Evolutionary conservation across 1,284 basidiomycete genomes (phyloP), one percentile per base, ranked within the genome.

Genomic region (Ustilago loliicola): DNA sequence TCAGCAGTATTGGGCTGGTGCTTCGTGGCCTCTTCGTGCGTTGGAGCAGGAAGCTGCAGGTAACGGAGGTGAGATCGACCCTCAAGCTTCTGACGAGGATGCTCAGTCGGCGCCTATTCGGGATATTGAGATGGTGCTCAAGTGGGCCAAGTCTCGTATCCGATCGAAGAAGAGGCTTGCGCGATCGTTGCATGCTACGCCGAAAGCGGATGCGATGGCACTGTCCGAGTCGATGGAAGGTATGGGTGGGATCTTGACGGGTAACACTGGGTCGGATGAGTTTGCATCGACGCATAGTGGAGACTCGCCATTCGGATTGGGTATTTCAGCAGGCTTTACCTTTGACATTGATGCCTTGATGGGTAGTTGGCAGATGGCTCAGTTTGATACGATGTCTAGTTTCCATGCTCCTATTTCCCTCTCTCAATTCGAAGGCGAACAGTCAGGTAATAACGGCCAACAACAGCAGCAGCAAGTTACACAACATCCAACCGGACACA

Each of bases 91-190:
- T 52, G 80, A 81, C 38, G 80, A 80, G 53, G 80, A 81, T 54
- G 80, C 80, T 0, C 80, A 81, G 52, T 67, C 60, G 3, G 80
- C 80, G 11, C 79, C 75, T 8, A 80, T 81, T 38, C 53, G 79
- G 19, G 80, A 81, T 61, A 67, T 81, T 40, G 80, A 81, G 61
- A 81, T 81, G 78, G 80, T 81, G 53, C 67, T 81, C 53, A 72
- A 75, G 55, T 81, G 80, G 80, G 80, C 80, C 36, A 77, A 76
- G 45, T 70, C 67, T 6, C 51, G 74, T 15, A 71, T 79, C 15
- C 50, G 64, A 17, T 51, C 51, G 19, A 72, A 69, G 56, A 67
- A 68, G 60, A 56, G 67, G 13, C 19, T 79, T 34, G 68, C 58
- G n/a, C 17, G 68, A 21, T 73, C 68, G 51, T 30, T 61, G 56